Evolutionary conservation across 2,329 filamentous ascomycete genomes (phyloP).

Genomic region (Monilinia laxa): DNA sequence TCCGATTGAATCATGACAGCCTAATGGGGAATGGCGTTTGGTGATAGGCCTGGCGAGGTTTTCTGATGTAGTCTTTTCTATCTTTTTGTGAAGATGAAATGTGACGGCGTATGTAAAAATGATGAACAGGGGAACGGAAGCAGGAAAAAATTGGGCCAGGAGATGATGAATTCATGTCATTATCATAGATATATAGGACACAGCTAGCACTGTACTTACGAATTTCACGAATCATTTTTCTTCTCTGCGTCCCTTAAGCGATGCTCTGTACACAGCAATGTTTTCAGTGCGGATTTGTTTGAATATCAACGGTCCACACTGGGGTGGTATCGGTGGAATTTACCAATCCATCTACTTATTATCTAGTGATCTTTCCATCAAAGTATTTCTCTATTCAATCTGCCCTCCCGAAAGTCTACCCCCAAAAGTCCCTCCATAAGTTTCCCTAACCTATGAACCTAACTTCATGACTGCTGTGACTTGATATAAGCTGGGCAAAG

Average conservation of each 20-base stretch:
- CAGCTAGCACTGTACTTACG: background rate
- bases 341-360: background rate
- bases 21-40: slow-evolving; percentile 1
- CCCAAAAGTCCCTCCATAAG: no score
- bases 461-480: background rate
- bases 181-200: background rate
- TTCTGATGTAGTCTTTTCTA: background rate
- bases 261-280: background rate
- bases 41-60: background rate
- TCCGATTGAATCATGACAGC: background rate
- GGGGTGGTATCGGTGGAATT: background rate
- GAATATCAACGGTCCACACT: background rate
- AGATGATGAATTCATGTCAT: background rate
- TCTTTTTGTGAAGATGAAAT: background rate
- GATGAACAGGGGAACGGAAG: background rate
- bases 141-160: background rate
- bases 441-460: background rate
- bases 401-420: background rate
- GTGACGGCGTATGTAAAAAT: background rate
- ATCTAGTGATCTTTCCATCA: background rate
- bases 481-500: background rate
- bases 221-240: background rate
- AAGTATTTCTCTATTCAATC: background rate
- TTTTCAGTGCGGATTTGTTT: background rate
- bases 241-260: background rate